phyloP scores from a whole-genome alignment of 2,329 filamentous ascomycete genomes.

The Xenosphaeropsis pyriputrescens region DNA sequence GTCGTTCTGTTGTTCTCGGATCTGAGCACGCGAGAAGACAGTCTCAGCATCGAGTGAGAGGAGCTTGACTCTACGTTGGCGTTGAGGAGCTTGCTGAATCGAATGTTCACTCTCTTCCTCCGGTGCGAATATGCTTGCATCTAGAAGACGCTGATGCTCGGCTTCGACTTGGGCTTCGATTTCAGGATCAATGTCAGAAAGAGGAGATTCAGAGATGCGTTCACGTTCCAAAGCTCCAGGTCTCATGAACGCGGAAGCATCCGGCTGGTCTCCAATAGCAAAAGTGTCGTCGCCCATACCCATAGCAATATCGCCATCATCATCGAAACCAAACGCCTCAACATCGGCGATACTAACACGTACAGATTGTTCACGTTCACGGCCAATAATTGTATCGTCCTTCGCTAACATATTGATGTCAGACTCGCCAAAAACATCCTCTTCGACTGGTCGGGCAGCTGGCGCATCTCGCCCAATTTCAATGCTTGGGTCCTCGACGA shows the following conservation, averaged over 20 bases:
- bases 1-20: conserved; percentile 77
- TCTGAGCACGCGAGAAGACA: conserved; percentile 58
- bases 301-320: conserved; percentile 50
- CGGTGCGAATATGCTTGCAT: conserved; percentile 41
- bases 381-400: conserved; percentile 33
- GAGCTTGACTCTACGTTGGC: conserved; percentile 67
- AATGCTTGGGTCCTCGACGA: conserved; percentile 44
- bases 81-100: conserved; percentile 54
- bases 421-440: conserved; percentile 50
- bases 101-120: conserved; percentile 37
- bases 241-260: conserved; percentile 30
- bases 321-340: conserved; percentile 42
- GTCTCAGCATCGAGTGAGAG: conserved; percentile 65
- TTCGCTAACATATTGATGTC: conserved; percentile 38
- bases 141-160: conserved; percentile 30
- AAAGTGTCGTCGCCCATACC: conserved; percentile 50
- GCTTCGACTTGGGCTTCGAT: conserved; percentile 43
- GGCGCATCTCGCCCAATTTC: conserved; percentile 86
- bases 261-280: conserved; percentile 43
- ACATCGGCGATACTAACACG: conserved; percentile 34
- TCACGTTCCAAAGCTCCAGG: conserved; percentile 33
- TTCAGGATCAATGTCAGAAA: conserved; percentile 55
- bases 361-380: conserved; percentile 39
- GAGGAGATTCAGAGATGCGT: conserved; percentile 54
- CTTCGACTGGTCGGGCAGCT: conserved; percentile 48